Evolutionary conservation across 352 stramenopile genomes (phyloP).

Genomic region (Phytophthora pinifolia): DNA sequence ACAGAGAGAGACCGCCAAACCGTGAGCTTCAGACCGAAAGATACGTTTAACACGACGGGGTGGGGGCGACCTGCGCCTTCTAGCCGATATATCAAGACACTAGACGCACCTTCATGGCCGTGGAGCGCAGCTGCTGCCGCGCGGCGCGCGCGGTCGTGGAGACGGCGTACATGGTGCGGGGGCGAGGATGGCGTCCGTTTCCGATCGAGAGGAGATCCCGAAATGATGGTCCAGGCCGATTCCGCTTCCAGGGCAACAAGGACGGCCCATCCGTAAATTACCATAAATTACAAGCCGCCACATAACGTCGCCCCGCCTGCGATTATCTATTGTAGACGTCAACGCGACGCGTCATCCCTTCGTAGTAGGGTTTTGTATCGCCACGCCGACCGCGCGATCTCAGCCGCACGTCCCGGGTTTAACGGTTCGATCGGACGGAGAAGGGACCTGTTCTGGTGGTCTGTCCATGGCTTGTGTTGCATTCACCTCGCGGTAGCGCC

Average conservation of each 20-base stretch:
- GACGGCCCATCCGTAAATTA: conserved; percentile 24
- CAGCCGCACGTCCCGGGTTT: conserved; percentile 28
- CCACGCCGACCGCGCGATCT: conserved; percentile 18
- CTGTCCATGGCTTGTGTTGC: conserved; percentile 14
- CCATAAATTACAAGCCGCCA: conserved; percentile 22
- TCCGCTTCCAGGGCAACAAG: not conserved
- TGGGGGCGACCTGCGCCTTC: not conserved
- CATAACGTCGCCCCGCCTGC: conserved; percentile 22
- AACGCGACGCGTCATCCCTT: conserved; percentile 13
- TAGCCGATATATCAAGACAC: not conserved
- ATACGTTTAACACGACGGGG: conserved; percentile 22
- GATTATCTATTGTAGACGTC: not conserved
- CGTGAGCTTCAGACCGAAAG: conserved; percentile 9
- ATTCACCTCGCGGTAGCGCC: conserved; percentile 3
- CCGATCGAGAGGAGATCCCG: conserved; percentile 67
- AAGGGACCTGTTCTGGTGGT: conserved; percentile 39
- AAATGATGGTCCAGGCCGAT: conserved; percentile 52
- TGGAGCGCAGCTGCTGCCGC: conserved; percentile 73
- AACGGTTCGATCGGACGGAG: conserved; percentile 6
- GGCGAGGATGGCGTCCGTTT: conserved; percentile 27
- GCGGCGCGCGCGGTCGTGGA: conserved; percentile 54
- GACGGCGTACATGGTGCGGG: conserved; percentile 56
- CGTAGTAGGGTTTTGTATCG: conserved; percentile 4
- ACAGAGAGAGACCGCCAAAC: conserved; percentile 13
- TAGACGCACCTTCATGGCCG: conserved; percentile 51